A percentile compares a stretch with the other conserved stretches of the same genome.
Evolutionary conservation across 2,329 filamentous ascomycete species (phyloP).

Genomic region (Talaromyces piceae): DNA sequence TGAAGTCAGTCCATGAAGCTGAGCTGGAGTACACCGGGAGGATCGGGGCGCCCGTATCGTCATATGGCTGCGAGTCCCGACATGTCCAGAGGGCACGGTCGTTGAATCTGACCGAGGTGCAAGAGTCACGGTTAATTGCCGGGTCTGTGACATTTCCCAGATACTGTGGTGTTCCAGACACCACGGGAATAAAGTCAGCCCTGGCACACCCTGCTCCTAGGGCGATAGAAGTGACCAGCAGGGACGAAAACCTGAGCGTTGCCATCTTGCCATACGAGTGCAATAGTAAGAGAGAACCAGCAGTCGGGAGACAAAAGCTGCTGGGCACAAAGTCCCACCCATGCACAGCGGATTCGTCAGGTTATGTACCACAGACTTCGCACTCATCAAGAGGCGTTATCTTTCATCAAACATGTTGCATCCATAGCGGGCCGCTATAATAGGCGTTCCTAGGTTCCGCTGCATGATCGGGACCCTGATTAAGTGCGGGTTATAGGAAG

Average conservation of each 20-base stretch:
- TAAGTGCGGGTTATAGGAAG: neutral
- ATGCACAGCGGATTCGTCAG: neutral
- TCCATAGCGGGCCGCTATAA: neutral
- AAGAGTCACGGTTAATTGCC: conserved; percentile 13
- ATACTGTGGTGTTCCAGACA: conserved; percentile 9
- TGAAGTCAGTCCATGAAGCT: conserved; percentile 13
- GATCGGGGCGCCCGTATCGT: conserved; percentile 4
- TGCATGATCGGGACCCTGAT: neutral
- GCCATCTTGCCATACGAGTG: neutral
- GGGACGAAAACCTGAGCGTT: neutral
- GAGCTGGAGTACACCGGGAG: conserved; percentile 11
- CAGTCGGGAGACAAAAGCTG: neutral
- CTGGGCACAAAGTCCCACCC: no score
- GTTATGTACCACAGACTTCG: neutral
- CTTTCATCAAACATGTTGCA: neutral
- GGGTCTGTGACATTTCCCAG: conserved; percentile 13
- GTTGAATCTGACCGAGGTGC: conserved; percentile 11
- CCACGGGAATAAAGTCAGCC: conserved; percentile 6
- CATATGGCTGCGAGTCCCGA: conserved; percentile 12
- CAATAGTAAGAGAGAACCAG: neutral
- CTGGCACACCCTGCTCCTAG: neutral
- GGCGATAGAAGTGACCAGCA: neutral
- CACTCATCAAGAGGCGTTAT: no score
- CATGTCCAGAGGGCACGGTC: conserved; percentile 12
- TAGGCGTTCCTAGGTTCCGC: neutral